Evolutionary conservation across 2,329 filamentous ascomycete species (phyloP).

Genomic region (Boeremia exigua): DNA sequence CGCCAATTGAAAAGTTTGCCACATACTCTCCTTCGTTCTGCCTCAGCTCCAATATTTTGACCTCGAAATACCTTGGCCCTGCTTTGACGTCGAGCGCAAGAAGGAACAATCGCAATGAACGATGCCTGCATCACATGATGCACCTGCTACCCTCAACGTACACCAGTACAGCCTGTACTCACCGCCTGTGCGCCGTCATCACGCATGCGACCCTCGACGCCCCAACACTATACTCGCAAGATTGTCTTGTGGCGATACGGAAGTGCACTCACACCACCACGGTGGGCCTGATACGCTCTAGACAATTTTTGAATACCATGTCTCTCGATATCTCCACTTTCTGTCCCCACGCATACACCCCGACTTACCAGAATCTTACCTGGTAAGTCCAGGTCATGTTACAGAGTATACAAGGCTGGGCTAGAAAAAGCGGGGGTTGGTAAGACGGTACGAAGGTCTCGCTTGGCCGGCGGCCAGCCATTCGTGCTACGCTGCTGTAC

Average conservation of each 20-base stretch:
- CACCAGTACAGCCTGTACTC: constrained; percentile 8
- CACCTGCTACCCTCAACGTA: not conserved
- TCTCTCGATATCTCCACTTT: not conserved
- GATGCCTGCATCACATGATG: constrained; percentile 2
- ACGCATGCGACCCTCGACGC: constrained; percentile 2
- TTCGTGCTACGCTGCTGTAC: constrained; percentile 9
- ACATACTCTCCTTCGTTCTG: not conserved
- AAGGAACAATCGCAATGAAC: not conserved
- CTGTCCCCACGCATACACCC: not conserved
- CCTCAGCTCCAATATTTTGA: not conserved
- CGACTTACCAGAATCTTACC: not conserved
- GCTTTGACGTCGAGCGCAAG: no score
- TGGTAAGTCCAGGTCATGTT: not conserved
- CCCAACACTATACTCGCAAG: constrained; percentile 13
- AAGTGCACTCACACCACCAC: constrained; percentile 3
- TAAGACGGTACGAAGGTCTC: constrained; percentile 1
- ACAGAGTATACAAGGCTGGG: constrained; percentile 10
- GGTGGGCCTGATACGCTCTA: not conserved
- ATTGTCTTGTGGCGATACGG: not conserved
- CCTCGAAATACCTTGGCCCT: no score
- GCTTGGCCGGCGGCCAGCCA: constrained; percentile 10
- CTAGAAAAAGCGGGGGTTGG: constrained; percentile 14
- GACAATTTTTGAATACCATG: not conserved
- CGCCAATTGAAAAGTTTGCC: constrained; percentile 10
- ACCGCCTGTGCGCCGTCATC: constrained; percentile 11